phyloP scores from a whole-genome alignment of 2,329 filamentous ascomycete species.

The Albifimbria verrucaria region DNA sequence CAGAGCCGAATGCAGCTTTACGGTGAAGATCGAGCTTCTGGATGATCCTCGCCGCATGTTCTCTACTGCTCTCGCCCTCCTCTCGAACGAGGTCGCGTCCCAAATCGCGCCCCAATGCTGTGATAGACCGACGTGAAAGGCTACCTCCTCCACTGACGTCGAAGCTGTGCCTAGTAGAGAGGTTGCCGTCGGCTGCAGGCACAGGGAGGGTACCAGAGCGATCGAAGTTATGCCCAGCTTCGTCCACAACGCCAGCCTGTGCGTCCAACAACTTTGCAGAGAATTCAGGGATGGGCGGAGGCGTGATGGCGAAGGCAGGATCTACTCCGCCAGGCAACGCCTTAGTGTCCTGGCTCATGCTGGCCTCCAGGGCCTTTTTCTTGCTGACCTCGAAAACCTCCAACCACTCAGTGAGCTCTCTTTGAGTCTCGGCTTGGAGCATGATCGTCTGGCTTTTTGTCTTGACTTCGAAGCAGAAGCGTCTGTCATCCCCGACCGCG shows the following conservation, averaged over 20 bases:
- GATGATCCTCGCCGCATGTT: conserved; percentile 85
- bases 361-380: conserved; percentile 81
- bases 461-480: conserved; percentile 98
- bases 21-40: conserved; percentile 89
- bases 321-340: conserved; percentile 50
- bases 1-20: conserved; percentile 60
- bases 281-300: conserved; percentile 85
- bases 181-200: conserved; percentile 52
- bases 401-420: conserved; percentile 91
- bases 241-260: conserved; percentile 55
- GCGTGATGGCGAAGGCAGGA: conserved; percentile 88
- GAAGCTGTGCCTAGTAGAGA: conserved; percentile 63
- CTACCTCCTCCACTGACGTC: conserved; percentile 53
- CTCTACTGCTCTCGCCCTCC: conserved; percentile 72
- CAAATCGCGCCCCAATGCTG: conserved; percentile 43
- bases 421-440: conserved; percentile 89
- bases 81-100: conserved; percentile 49
- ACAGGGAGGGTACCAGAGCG: conserved; percentile 63
- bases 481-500: conserved; percentile 84
- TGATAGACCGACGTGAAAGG: conserved; percentile 53
- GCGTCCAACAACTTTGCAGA: conserved; percentile 74
- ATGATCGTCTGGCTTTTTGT: conserved; percentile 90
- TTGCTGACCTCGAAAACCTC: conserved; percentile 92
- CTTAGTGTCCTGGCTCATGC: conserved; percentile 48
- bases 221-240: conserved; percentile 42